phyloP scores from a whole-genome alignment of 202 grass and related monocot genomes.

The Musa balbisiana region DNA sequence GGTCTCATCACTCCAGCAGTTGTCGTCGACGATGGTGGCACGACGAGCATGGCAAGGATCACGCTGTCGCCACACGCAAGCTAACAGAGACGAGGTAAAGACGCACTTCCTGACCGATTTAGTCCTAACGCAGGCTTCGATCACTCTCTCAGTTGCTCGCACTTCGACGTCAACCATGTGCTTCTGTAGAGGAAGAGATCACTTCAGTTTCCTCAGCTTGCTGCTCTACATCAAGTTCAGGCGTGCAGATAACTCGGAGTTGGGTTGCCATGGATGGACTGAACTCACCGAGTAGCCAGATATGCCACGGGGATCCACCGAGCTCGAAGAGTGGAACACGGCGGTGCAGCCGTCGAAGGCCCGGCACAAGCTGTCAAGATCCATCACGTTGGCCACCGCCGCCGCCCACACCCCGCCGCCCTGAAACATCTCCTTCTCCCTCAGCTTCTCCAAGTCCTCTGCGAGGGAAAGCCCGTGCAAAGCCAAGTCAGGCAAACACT shows the following conservation, averaged over 20 bases:
- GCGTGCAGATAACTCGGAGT: too few relatives aligned
- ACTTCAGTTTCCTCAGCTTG: neutral
- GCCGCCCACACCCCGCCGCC: conserved; percentile 74
- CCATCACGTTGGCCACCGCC: conserved; percentile 79
- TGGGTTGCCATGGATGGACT: neutral
- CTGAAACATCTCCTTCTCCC: conserved; percentile 94
- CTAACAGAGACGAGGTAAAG: conserved; percentile 75
- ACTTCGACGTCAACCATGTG: conserved; percentile 75
- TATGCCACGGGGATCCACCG: conserved; percentile 71
- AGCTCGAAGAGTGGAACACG: conserved; percentile 88
- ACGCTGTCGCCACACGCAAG: conserved; percentile 61
- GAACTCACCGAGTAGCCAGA: conserved; percentile 77
- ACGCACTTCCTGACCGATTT: conserved; percentile 75
- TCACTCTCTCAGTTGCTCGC: conserved; percentile 73
- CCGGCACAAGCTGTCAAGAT: conserved; percentile 59
- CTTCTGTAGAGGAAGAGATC: conserved; percentile 38
- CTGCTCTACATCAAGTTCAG: too few relatives aligned
- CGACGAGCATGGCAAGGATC: conserved; percentile 38
- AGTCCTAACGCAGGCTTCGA: conserved; percentile 72
- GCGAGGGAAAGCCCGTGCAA: neutral
- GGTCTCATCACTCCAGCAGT: conserved; percentile 17
- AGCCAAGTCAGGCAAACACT: neutral
- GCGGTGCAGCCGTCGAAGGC: conserved; percentile 82
- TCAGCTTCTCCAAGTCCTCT: conserved; percentile 97
- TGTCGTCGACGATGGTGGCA: conserved; percentile 29